These are phyloP conservation scores for Aureobasidium sp. DNA, from an alignment of 2,329 filamentous ascomycete genomes.

Conservation along the genomic window DNA sequence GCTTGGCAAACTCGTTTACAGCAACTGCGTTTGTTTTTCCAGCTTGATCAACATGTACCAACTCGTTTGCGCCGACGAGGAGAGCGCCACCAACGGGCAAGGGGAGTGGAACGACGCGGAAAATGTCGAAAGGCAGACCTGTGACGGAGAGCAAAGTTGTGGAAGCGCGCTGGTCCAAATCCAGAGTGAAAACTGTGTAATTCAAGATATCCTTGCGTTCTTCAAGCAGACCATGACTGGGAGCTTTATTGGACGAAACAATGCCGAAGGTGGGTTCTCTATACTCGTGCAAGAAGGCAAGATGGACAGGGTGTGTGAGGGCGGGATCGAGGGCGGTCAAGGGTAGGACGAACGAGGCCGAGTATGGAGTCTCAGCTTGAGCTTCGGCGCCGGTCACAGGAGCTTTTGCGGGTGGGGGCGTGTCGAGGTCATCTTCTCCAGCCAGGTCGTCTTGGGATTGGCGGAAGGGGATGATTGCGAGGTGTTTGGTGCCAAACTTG, in stretches of 20 bases:
- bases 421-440: slow-evolving; percentile 80
- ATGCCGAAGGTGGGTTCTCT: slow-evolving; percentile 98
- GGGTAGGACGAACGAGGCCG: slow-evolving; percentile 92
- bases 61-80: slow-evolving; percentile 86
- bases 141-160: slow-evolving; percentile 91
- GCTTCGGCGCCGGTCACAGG: slow-evolving; percentile 32
- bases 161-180: slow-evolving; percentile 92
- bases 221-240: slow-evolving; percentile 76
- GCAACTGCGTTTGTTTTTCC: slow-evolving; percentile 94
- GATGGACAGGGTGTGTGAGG: slow-evolving; percentile 88
- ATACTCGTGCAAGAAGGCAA: slow-evolving; percentile 96
- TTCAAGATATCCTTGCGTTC: slow-evolving; percentile 87
- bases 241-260: slow-evolving; percentile 78
- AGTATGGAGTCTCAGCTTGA: slow-evolving; percentile 71
- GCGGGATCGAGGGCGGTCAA: slow-evolving; percentile 89
- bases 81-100: slow-evolving; percentile 90
- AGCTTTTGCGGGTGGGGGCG: slow-evolving; percentile 29
- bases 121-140: slow-evolving; percentile 88
- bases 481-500: slow-evolving; percentile 88
- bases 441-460: slow-evolving; percentile 88
- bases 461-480: slow-evolving; percentile 95
- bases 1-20: slow-evolving; percentile 90
- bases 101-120: slow-evolving; percentile 83
- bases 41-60: slow-evolving; percentile 96
- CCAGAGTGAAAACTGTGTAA: slow-evolving; percentile 96